Conservation (phyloP, 2,329 filamentous ascomycete genomes). For the Ophiostoma sp. region DNA sequence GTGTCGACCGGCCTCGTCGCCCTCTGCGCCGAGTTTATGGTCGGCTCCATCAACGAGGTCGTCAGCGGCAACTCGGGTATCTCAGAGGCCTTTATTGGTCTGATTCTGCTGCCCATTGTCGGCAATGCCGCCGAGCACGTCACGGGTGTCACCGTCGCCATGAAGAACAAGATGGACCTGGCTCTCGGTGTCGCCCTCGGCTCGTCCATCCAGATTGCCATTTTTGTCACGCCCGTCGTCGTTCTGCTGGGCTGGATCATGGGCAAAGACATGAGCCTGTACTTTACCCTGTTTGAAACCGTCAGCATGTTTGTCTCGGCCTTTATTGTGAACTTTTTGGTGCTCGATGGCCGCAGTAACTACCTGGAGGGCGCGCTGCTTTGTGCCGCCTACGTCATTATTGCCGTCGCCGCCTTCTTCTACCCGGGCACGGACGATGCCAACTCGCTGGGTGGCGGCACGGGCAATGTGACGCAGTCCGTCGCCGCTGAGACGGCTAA, state of each 20-base stretch:
- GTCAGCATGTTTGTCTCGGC: conserved; percentile 70
- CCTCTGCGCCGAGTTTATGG: conserved; percentile 62
- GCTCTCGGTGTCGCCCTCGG: conserved; percentile 62
- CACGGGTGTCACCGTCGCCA: conserved; percentile 60
- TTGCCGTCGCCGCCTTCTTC: conserved; percentile 35
- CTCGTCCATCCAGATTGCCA: conserved; percentile 61
- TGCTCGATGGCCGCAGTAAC: conserved; percentile 69
- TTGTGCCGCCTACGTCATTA: conserved; percentile 36
- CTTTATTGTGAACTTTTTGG: conserved; percentile 73
- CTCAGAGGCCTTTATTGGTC: conserved; percentile 59
- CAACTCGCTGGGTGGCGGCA: conserved; percentile 31
- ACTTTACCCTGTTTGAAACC: conserved; percentile 75
- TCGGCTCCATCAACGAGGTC: conserved; percentile 58
- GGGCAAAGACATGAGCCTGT: conserved; percentile 59
- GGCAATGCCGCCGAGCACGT: conserved; percentile 65
- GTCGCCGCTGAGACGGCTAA: conserved; percentile 7
- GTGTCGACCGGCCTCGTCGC: conserved; percentile 58
- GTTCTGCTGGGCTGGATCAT: conserved; percentile 62
- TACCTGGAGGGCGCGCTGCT: conserved; percentile 51
- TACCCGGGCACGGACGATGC: conserved; percentile 32
- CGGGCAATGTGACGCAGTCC: background rate
- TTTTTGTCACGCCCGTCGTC: conserved; percentile 61
- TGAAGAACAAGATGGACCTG: conserved; percentile 62
- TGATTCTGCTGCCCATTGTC: conserved; percentile 62
- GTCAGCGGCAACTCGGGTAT: conserved; percentile 48